A percentile compares a stretch with the other conserved stretches of the same genome.
These are phyloP conservation scores for Zizania latifolia DNA, from an alignment of 176 grass and related monocot species.

Conservation along the genomic window DNA sequence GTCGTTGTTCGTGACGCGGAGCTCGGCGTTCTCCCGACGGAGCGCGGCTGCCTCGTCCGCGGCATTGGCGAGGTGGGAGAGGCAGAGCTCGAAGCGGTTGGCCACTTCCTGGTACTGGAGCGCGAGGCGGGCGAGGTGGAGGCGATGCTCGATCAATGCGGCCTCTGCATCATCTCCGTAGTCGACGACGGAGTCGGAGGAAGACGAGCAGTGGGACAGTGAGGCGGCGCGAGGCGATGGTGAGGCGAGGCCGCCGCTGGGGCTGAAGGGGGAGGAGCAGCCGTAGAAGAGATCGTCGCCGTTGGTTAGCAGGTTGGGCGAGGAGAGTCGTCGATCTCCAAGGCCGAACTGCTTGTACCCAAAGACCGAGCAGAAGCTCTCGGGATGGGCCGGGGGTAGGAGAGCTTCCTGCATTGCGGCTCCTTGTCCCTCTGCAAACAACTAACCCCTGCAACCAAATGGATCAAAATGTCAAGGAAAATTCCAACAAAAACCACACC, in stretches of 20 bases:
- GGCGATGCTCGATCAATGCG: slow-evolving; percentile 31
- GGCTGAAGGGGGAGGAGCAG: slow-evolving; percentile 26
- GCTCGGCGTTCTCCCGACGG: slow-evolving; percentile 49
- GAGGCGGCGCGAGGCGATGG: slow-evolving; percentile 30
- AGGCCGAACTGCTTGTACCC: slow-evolving; percentile 24
- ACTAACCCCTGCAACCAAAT: slow-evolving; percentile 13
- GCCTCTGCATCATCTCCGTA: background rate
- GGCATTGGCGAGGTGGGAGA: slow-evolving; percentile 68
- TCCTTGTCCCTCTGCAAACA: slow-evolving; percentile 15
- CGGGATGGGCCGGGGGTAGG: slow-evolving; percentile 39
- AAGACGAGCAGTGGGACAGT: slow-evolving; percentile 36
- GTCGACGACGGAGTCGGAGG: slow-evolving; percentile 42
- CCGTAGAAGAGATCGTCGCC: slow-evolving; percentile 48
- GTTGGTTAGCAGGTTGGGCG: slow-evolving; percentile 26
- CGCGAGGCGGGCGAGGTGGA: slow-evolving; percentile 56
- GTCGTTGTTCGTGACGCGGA: slow-evolving; percentile 47
- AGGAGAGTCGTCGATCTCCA: slow-evolving; percentile 31
- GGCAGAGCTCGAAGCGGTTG: slow-evolving; percentile 62
- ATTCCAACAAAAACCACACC: background rate
- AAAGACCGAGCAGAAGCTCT: slow-evolving; percentile 28
- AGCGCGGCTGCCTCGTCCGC: slow-evolving; percentile 53
- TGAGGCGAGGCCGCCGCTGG: background rate
- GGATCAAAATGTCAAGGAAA: slow-evolving; percentile 17
- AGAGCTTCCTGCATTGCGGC: slow-evolving; percentile 57
- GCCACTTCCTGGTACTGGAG: slow-evolving; percentile 61